Evolutionary conservation across 768 basidiomycete genomes (phyloP).

Genomic region (Epithele typhae): DNA sequence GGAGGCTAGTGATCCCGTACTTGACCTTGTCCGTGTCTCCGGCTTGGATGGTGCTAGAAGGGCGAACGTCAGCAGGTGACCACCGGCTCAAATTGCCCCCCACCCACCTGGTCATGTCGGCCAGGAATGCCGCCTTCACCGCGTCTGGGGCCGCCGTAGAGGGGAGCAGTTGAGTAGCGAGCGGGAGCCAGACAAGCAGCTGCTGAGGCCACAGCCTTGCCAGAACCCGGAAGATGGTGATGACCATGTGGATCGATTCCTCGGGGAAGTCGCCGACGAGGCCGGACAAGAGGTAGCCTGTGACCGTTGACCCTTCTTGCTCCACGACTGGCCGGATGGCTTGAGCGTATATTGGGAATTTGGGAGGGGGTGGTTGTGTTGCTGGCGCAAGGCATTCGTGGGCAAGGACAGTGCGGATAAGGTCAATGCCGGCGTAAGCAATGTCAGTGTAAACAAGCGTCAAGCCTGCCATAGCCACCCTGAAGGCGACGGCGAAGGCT

Average conservation of each 20-base stretch:
- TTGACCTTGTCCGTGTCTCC: conserved; percentile 79
- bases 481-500: conserved; percentile 74
- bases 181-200: conserved; percentile 67
- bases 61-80: too few relatives aligned
- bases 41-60: conserved; percentile 65
- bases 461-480: conserved; percentile 70
- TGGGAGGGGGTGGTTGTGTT: conserved; percentile 45
- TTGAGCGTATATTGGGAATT: conserved; percentile 56
- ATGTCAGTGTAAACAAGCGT: conserved; percentile 81
- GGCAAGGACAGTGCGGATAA: conserved; percentile 69
- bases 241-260: conserved; percentile 68
- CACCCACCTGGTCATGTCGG: conserved; percentile 71
- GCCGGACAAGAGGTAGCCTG: conserved; percentile 68
- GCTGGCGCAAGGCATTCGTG: conserved; percentile 62
- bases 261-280: conserved; percentile 87
- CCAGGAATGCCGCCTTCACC: conserved; percentile 68
- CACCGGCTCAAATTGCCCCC: too few relatives aligned
- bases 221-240: conserved; percentile 73
- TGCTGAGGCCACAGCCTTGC: conserved; percentile 64
- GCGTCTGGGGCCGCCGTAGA: conserved; percentile 52
- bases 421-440: conserved; percentile 76
- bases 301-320: conserved; percentile 69
- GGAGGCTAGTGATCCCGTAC: conserved; percentile 65
- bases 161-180: conserved; percentile 69
- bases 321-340: conserved; percentile 59